Conservation (phyloP, 1,284 basidiomycete species). For the Trichosporon faecale region DNA sequence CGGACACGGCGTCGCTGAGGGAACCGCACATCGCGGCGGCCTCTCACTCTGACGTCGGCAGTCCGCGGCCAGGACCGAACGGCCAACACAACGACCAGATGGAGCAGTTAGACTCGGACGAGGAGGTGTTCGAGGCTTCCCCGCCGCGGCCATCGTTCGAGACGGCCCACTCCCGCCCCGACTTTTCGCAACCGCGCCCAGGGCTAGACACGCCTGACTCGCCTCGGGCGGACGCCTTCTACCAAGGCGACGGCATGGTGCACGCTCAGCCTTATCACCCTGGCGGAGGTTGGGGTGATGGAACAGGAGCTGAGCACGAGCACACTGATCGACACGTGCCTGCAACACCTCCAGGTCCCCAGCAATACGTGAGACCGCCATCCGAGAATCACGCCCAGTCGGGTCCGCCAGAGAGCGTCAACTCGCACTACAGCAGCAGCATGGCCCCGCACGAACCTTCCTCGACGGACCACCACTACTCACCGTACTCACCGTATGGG, state of each 20-base stretch:
- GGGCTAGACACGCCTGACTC: not conserved
- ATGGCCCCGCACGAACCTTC: not conserved
- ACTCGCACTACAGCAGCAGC: slow-evolving; percentile 10
- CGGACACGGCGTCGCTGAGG: slow-evolving; percentile 6
- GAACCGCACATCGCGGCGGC: not conserved
- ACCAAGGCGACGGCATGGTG: not conserved
- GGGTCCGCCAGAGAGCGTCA: not conserved
- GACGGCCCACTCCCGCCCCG: slow-evolving; percentile 7
- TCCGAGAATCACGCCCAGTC: not conserved
- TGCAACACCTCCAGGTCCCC: not conserved
- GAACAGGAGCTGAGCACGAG: not conserved
- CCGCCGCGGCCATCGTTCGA: slow-evolving; percentile 7
- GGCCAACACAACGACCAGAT: not conserved
- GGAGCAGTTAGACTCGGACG: slow-evolving; percentile 7
- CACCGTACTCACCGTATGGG: not conserved
- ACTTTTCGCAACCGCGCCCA: slow-evolving; percentile 1
- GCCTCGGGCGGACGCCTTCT: not conserved
- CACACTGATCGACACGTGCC: slow-evolving; percentile 7
- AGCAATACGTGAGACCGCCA: not conserved
- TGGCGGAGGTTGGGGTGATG: not conserved
- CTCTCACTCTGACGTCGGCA: not conserved
- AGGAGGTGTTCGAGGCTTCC: slow-evolving; percentile 7
- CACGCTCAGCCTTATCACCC: slow-evolving; percentile 8
- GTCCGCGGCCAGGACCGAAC: not conserved
- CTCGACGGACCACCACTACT: not conserved